Percentiles rank a stretch among this genome's conserved stretches.
Evolutionary conservation across 1,139 yeast genomes (phyloP).

Genomic region (Taphrina flavorubra): DNA sequence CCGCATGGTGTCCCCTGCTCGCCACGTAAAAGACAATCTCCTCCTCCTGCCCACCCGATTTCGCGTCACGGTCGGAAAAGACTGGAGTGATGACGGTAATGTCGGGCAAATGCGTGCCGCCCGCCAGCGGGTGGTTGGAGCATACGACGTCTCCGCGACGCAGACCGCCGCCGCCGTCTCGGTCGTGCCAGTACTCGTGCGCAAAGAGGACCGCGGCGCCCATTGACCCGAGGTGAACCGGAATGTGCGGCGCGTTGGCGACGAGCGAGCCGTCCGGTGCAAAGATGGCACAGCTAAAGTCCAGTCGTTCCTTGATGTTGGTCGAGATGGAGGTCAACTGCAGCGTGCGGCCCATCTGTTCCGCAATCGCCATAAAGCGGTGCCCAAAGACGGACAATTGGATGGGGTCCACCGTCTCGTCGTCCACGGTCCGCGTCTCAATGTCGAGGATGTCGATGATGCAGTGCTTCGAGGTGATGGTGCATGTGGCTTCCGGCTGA

Average conservation of each 20-base stretch:
- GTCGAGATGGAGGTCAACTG: constrained; percentile 76
- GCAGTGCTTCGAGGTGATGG: constrained; percentile 66
- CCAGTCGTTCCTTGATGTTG: constrained; percentile 74
- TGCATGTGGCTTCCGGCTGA: constrained; percentile 73
- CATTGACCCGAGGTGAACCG: constrained; percentile 81
- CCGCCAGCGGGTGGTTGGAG: constrained; percentile 72
- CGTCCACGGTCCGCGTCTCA: constrained; percentile 49
- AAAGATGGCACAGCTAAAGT: constrained; percentile 76
- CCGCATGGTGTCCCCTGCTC: constrained; percentile 71
- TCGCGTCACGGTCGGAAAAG: constrained; percentile 64
- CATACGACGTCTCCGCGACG: constrained; percentile 71
- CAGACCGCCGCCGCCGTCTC: constrained; percentile 47
- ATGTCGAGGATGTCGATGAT: constrained; percentile 54
- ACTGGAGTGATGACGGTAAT: constrained; percentile 82
- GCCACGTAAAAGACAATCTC: constrained; percentile 66
- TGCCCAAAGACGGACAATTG: constrained; percentile 74
- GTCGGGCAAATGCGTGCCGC: constrained; percentile 72
- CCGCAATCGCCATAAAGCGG: constrained; percentile 79
- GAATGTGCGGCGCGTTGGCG: constrained; percentile 81
- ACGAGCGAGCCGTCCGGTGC: constrained; percentile 71
- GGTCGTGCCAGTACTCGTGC: constrained; percentile 63
- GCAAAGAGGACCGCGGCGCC: constrained; percentile 71
- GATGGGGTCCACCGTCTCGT: constrained; percentile 61
- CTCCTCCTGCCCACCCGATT: too few species aligned
- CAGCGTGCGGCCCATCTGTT: constrained; percentile 76